Conservation (phyloP, 192 early-diverging fungal species). For the Phlyctochytrium bullatum region DNA sequence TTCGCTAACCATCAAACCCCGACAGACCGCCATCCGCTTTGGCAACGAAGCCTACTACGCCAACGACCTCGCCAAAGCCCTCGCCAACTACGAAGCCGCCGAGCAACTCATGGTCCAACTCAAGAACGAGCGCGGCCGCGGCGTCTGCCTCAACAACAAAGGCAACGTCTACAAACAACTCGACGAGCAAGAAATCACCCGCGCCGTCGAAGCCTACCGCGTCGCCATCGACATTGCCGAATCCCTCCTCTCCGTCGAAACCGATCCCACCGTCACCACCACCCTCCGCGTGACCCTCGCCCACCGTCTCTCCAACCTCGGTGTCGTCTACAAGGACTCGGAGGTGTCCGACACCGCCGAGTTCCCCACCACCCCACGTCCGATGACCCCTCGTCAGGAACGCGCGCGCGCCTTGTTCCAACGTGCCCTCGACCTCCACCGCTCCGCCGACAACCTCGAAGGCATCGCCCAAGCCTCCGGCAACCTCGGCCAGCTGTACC, state of each 20-base stretch:
- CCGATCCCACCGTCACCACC: conserved; percentile 1
- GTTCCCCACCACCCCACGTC: background rate
- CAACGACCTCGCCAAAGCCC: conserved; percentile 30
- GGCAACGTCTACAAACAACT: conserved; percentile 41
- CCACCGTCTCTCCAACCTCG: conserved; percentile 32
- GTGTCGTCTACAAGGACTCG: conserved; percentile 31
- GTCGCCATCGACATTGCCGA: conserved; percentile 31
- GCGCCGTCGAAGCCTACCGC: conserved; percentile 22
- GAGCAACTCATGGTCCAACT: conserved; percentile 32
- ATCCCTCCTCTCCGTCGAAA: conserved; percentile 8
- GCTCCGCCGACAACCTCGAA: conserved; percentile 25
- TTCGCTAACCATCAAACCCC: background rate
- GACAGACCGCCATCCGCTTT: conserved; percentile 33
- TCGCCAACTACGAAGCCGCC: conserved; percentile 35
- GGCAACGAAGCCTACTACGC: conserved; percentile 38
- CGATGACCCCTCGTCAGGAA: background rate
- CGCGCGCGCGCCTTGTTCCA: conserved; percentile 19
- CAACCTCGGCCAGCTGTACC: conserved; percentile 34
- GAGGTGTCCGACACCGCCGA: background rate
- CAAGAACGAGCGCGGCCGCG: conserved; percentile 27
- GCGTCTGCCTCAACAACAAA: conserved; percentile 37
- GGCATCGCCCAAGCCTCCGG: conserved; percentile 37
- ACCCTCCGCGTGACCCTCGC: conserved; percentile 20
- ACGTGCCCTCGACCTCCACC: conserved; percentile 20
- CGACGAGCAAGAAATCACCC: conserved; percentile 7